Percentiles rank a stretch among this genome's conserved stretches.
phyloP scores from a whole-genome alignment of 1,284 basidiomycete species.

The Moniliophthora roreri region DNA sequence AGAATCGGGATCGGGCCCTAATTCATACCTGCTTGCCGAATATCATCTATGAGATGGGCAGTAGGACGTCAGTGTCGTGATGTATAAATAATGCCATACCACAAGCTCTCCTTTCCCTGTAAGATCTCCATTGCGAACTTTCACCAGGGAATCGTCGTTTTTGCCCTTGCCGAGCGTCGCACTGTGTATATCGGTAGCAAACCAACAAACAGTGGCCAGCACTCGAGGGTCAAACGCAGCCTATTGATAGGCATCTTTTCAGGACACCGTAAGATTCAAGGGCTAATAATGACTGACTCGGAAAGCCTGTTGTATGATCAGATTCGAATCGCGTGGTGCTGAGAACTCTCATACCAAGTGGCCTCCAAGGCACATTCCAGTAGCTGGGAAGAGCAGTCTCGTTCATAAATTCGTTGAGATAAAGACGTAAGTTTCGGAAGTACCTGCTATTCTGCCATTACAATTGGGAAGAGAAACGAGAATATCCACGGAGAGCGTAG shows the following conservation, averaged over 20 bases:
- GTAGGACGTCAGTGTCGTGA: neutral
- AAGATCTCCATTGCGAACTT: constrained; percentile 74
- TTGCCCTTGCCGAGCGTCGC: constrained; percentile 86
- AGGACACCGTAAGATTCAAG: constrained; percentile 2
- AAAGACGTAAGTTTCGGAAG: constrained; percentile 22
- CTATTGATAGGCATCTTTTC: constrained; percentile 39
- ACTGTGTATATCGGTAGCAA: constrained; percentile 87
- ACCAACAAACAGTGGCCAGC: constrained; percentile 87
- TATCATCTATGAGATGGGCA: constrained; percentile 63
- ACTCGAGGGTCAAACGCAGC: constrained; percentile 85
- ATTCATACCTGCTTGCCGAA: constrained; percentile 83
- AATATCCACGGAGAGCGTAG: constrained; percentile 74
- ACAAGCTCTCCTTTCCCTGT: constrained; percentile 80
- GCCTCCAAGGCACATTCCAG: constrained; percentile 85
- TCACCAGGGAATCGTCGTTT: constrained; percentile 74
- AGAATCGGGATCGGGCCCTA: neutral
- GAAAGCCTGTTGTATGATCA: constrained; percentile 46
- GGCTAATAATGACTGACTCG: constrained; percentile 38
- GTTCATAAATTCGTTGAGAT: constrained; percentile 1
- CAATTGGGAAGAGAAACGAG: constrained; percentile 75
- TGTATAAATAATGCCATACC: constrained; percentile 38
- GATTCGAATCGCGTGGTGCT: neutral
- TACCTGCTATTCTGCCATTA: constrained; percentile 85
- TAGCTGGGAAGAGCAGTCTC: constrained; percentile 45
- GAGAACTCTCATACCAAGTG: constrained; percentile 59